Base-by-base conservation (phyloP, 306 rosid genomes). In the Gastrolobium bilobum region DNA sequence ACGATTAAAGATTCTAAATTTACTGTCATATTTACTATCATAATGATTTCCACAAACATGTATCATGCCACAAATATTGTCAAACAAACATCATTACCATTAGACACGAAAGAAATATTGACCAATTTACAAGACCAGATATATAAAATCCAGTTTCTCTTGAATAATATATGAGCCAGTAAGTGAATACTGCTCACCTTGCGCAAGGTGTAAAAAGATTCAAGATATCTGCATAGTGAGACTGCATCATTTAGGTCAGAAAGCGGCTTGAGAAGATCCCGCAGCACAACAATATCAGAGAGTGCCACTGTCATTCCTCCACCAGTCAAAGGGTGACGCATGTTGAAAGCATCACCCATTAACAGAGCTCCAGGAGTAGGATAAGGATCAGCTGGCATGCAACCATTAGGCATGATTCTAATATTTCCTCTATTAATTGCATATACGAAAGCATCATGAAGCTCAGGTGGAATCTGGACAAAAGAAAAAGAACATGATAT, bases 301-400 rank as follows among this genome's bases (percentile, higher is more conserved):
- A 88, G 81, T 56, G 92, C 89, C 63, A 90, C 92, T 34, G 95
- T 90, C 92, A 88, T 87, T 76, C 95, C 95, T 78, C 91, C 89
- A 51, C 92, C 92, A 8, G 94, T 84, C 68, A 84, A 81, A 30
- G 90, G 94, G 79, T 90, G 90, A 8, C 87, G 89, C 89, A 86
- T 88, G 75, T 90, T 90, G 86, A 90, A 84, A 75, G 94, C 89
- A 69, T 90, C 94, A 0, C 95, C 95, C 77, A 90, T 42, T 64
- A 90, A 71, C 29, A 90, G 79, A 4, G 95, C 95, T 79, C 95
- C 91, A 0, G 88, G 88, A 31, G 87, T 83, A 38, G 86, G 87
- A 54, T 10, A 81, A 4, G 92, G 91, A 61, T 63, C 69, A 4
- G 91, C 89, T 29, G 86, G 85, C 89, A 88, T 88, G 79, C 81